Evolutionary conservation across 2,329 filamentous ascomycete species (phyloP), one percentile per base, ranked within the genome.

Genomic region (Penicillium sp.): DNA sequence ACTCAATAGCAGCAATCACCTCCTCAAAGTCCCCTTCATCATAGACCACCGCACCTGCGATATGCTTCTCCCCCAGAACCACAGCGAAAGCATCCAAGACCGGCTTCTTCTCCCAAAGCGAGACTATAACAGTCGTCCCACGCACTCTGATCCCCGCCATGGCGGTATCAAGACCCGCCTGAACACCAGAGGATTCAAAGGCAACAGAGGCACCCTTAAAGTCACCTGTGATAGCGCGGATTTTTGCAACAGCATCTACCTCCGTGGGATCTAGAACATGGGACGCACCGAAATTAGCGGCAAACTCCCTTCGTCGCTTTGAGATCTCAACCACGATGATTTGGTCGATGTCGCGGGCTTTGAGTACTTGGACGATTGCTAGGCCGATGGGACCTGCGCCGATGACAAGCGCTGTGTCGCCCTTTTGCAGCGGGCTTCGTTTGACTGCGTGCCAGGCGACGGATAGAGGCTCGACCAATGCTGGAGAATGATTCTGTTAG

Each of bases 401-500:
- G 3, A 87, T 72, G 6, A 89, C 78, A 19, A 89, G 66, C 1
- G 82, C 82, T 0, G 76, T 77, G 14, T 83, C 77, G 1, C 79
- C 79, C 2, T 67, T 54, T 13, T 78, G 77, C 37, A 85, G 71
- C 0, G 79, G 78, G 0, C 79, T 79, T 4, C 82, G 74, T 5
- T 78, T 77, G 10, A 87, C 81, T 0, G 85, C 86, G 65, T 89
- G 87, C 86, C 86, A 88, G 9, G 84, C 85, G 0, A 89, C 86
- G 0, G 85, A 78, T 2, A 89, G 74, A 0, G 87, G 87, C 63
- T 89, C 87, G 6, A 88, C 81, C 3, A 89, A 75, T 0, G 87
- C 86, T 54, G 70, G 64, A 7, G 35, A 7, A 63, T 33, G 3
- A 59, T 61, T 11, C 71, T 47, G 14, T 58, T 60, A 11, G 24